Base-by-base conservation (phyloP, 2,329 filamentous ascomycete species). In the Nemania diffusa region DNA sequence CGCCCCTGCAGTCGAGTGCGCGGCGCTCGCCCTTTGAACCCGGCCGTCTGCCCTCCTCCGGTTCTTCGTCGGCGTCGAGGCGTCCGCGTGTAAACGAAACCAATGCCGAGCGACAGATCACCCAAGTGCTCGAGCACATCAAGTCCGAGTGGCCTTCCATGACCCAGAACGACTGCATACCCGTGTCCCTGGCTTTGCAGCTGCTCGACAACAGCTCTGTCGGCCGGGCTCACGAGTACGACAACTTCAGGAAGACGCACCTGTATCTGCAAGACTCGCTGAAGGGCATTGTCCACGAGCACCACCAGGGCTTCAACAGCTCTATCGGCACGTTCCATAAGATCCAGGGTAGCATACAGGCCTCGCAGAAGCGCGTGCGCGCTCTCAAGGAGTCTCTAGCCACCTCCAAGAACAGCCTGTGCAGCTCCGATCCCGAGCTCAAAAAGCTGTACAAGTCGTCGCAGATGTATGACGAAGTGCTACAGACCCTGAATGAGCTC, bases 261-360 rank as follows among this genome's bases (percentile, higher is more conserved):
- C 85, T 89, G 71, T 93, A 96, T 77, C 87, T 99, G n/a, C 94
- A 99, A 78, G 91, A 91, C 73, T 94, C 95, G 9, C 85, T 99
- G 64, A 97, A 97, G 80, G 90, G 90, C 37, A 97, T 99, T 74
- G 96, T 99, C 27, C 97, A 99, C 79, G 95, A 99, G 81, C 95
- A 99, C 77, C 95, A 99, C 77, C 96, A 99, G 79, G 97, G 96
- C 53, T 99, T 99, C 86, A 99, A 98, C 81, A 97, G 93, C 79
- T 97, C 95, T 57, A 98, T 99, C 70, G 96, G 95, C 79, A 98
- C 95, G 22, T 99, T 98, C 77, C 97, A 99, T 84, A 97, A 97
- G 80, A 99, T 99, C 69, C 96, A 99, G 79, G 89, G 90, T 59
- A 97, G 93, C 80, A 96, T 99, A 71, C 92, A 95, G 74, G 85